Conservation (phyloP, 129 eudicot species). For the Centella asiatica region DNA sequence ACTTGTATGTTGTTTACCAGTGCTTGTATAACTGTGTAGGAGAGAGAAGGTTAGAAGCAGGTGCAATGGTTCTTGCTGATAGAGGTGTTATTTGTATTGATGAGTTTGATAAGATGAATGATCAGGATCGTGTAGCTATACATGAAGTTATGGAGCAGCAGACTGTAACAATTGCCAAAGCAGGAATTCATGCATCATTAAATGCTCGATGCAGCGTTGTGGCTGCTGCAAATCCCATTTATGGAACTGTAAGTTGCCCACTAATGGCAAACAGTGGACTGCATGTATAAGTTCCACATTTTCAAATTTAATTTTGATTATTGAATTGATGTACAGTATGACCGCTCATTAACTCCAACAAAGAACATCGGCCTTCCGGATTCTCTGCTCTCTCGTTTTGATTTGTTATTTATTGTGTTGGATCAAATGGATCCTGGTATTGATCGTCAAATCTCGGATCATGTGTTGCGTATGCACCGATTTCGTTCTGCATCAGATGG, state of each 20-base stretch:
- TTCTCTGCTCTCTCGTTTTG: slow-evolving; percentile 94
- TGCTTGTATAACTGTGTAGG: slow-evolving; percentile 29
- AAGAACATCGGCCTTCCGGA: slow-evolving; percentile 99
- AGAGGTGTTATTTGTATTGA: slow-evolving; percentile 96
- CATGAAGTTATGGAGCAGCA: slow-evolving; percentile 99
- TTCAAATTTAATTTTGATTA: slow-evolving; percentile 17
- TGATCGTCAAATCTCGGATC: slow-evolving; percentile 87
- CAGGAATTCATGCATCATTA: slow-evolving; percentile 94
- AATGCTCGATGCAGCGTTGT: slow-evolving; percentile 99
- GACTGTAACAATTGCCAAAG: slow-evolving; percentile 98
- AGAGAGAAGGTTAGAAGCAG: slow-evolving; percentile 98
- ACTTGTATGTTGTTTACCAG: background rate
- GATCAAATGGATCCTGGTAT: slow-evolving; percentile 98
- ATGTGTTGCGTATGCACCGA: slow-evolving; percentile 95
- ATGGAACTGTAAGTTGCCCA: slow-evolving; percentile 75
- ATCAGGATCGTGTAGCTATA: slow-evolving; percentile 98
- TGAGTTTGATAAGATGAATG: slow-evolving; percentile 99
- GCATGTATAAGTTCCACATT: background rate
- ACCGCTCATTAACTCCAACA: slow-evolving; percentile 95
- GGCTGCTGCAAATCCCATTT: slow-evolving; percentile 99
- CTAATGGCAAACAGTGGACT: background rate
- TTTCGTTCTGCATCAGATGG: slow-evolving; percentile 78
- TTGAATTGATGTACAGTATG: slow-evolving; percentile 52
- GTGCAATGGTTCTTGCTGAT: slow-evolving; percentile 99
- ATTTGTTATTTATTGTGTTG: slow-evolving; percentile 88